phyloP scores from a whole-genome alignment of 169 alveolate genomes.

The Cryptosporidium ryanae region DNA sequence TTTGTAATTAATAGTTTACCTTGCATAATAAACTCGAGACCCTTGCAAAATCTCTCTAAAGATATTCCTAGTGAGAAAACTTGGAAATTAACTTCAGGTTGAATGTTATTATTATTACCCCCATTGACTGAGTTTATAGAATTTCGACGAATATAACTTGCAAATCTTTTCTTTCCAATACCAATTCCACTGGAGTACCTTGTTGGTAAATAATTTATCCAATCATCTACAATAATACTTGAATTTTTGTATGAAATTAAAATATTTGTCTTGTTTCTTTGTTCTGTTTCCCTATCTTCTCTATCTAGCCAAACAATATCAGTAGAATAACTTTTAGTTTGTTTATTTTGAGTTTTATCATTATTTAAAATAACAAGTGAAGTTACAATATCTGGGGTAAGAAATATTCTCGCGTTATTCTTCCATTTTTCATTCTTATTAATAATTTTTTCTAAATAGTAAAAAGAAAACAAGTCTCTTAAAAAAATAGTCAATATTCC shows the following conservation, averaged over 20 bases:
- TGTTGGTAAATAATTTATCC: constrained; percentile 55
- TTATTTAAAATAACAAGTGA: neutral
- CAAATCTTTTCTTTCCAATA: constrained; percentile 6
- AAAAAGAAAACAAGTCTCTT: constrained; percentile 38
- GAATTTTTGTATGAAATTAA: neutral
- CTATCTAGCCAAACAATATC: constrained; percentile 72
- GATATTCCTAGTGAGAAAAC: constrained; percentile 46
- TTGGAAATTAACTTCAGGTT: neutral
- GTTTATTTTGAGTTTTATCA: neutral
- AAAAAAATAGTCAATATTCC: constrained; percentile 39
- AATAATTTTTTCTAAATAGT: constrained; percentile 4
- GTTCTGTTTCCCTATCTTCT: constrained; percentile 48
- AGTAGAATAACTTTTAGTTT: neutral
- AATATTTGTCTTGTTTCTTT: neutral
- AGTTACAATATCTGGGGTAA: constrained; percentile 68
- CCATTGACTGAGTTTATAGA: neutral
- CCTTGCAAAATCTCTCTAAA: constrained; percentile 60
- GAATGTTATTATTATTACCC: neutral
- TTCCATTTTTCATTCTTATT: neutral
- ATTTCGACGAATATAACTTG: neutral
- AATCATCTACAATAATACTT: constrained; percentile 43
- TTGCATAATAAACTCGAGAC: constrained; percentile 54
- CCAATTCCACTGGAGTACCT: constrained; percentile 21
- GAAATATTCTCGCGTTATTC: constrained; percentile 10
- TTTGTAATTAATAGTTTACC: constrained; percentile 63